phyloP scores from a whole-genome alignment of 2,329 filamentous ascomycete genomes.

The Penicillium sp. region DNA sequence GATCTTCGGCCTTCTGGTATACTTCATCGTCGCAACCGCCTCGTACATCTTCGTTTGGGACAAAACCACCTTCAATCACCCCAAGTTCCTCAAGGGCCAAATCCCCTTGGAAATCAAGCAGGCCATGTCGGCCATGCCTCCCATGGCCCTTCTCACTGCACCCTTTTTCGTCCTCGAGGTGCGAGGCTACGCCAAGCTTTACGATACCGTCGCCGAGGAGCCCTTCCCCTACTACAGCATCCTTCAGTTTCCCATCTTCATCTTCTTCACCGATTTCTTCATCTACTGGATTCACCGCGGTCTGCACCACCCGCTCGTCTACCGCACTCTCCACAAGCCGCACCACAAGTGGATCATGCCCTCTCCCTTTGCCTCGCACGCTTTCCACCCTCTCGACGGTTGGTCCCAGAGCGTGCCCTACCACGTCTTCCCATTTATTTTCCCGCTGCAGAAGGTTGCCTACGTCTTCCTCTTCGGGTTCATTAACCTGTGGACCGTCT shows the following conservation, averaged over 20 bases:
- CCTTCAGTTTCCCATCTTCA: constrained; percentile 83
- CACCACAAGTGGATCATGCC: constrained; percentile 99
- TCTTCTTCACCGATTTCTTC: constrained; percentile 83
- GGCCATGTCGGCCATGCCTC: constrained; percentile 72
- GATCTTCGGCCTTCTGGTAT: constrained; percentile 80
- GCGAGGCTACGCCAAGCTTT: constrained; percentile 81
- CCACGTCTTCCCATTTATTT: constrained; percentile 89
- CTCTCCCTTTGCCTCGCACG: constrained; percentile 86
- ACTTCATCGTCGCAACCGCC: constrained; percentile 79
- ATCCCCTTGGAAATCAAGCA: constrained; percentile 82
- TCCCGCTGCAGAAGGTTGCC: constrained; percentile 87
- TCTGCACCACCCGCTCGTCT: constrained; percentile 76
- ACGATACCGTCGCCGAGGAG: constrained; percentile 74
- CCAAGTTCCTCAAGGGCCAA: constrained; percentile 94
- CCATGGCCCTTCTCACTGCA: constrained; percentile 79
- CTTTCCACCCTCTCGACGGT: constrained; percentile 93
- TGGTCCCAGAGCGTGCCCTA: constrained; percentile 88
- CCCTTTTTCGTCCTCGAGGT: constrained; percentile 83
- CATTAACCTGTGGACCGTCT: constrained; percentile 95
- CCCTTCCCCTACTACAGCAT: constrained; percentile 77
- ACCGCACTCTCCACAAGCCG: constrained; percentile 91
- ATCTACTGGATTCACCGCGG: constrained; percentile 92
- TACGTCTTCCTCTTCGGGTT: constrained; percentile 86
- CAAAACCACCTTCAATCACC: constrained; percentile 83
- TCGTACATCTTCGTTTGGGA: constrained; percentile 92